Evolutionary conservation across 2,329 filamentous ascomycete genomes (phyloP).

Genomic region (Chrysosphaeria jannelii): DNA sequence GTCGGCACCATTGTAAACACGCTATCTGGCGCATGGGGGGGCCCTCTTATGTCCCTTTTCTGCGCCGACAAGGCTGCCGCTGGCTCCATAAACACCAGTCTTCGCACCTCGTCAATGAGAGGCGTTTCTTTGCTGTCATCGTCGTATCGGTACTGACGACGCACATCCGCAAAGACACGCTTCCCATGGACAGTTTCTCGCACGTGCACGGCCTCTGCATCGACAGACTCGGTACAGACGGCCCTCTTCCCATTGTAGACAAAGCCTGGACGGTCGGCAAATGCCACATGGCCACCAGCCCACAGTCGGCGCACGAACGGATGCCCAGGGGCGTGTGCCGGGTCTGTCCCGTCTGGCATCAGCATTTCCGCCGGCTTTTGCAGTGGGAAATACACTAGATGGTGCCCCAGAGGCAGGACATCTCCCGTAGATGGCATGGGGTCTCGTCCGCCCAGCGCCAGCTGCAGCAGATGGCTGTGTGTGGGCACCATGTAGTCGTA

Average conservation of each 20-base stretch:
- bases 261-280: too few species aligned
- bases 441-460: constrained; percentile 17
- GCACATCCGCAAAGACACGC: constrained; percentile 21
- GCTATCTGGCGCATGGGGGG: constrained; percentile 10
- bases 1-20: constrained; percentile 30
- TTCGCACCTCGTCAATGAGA: constrained; percentile 9
- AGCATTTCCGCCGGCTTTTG: constrained; percentile 29
- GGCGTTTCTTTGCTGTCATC: too few species aligned
- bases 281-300: constrained; percentile 44
- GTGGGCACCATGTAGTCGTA: constrained; percentile 21
- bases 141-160: constrained; percentile 8
- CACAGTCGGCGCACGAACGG: constrained; percentile 58
- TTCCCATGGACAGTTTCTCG: constrained; percentile 7
- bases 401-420: constrained; percentile 33
- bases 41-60: too few species aligned
- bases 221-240: constrained; percentile 14
- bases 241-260: constrained; percentile 5
- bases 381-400: constrained; percentile 68
- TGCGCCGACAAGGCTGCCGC: constrained; percentile 2
- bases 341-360: constrained; percentile 60
- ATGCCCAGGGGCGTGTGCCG: constrained; percentile 40
- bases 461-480: constrained; percentile 31
- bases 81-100: constrained; percentile 21
- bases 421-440: constrained; percentile 2
- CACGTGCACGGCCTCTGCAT: constrained; percentile 4